phyloP scores from a whole-genome alignment of 495 filamentous ascomycete species.

The Aspergillus wentii region DNA sequence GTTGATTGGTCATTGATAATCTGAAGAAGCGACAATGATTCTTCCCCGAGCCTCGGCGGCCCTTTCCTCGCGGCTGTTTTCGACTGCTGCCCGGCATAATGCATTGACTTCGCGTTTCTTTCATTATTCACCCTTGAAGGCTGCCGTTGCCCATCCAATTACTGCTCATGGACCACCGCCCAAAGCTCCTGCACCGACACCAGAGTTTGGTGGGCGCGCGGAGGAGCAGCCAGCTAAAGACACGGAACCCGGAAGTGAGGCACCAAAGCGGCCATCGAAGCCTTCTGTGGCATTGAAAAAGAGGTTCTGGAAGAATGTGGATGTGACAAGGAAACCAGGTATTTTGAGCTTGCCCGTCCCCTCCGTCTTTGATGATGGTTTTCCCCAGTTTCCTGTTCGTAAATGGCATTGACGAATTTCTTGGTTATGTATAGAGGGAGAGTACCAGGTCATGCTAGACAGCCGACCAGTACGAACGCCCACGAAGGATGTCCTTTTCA shows the following conservation, averaged over 20 bases:
- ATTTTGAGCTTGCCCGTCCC: slow-evolving; percentile 42
- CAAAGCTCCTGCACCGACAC: slow-evolving; percentile 58
- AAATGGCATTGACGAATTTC: slow-evolving; percentile 1
- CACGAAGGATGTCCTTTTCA: slow-evolving; percentile 60
- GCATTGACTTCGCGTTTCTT: slow-evolving; percentile 31
- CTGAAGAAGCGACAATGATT: slow-evolving; percentile 15
- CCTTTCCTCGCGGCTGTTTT: slow-evolving; percentile 16
- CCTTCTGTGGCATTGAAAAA: slow-evolving; percentile 50
- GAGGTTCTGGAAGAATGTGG: slow-evolving; percentile 81
- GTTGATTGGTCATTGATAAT: too few relatives aligned
- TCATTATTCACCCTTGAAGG: slow-evolving; percentile 45
- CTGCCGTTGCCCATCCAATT: slow-evolving; percentile 60
- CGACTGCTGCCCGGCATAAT: slow-evolving; percentile 10
- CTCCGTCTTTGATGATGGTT: too few relatives aligned
- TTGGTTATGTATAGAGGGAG: slow-evolving; percentile 39
- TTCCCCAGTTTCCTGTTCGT: slow-evolving; percentile 1
- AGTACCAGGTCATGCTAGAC: slow-evolving; percentile 73
- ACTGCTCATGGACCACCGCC: slow-evolving; percentile 85
- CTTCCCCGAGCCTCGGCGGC: slow-evolving; percentile 18
- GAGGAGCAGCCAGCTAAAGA: slow-evolving; percentile 51
- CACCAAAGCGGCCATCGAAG: slow-evolving; percentile 30
- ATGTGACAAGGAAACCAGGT: slow-evolving; percentile 49
- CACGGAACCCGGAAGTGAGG: slow-evolving; percentile 41
- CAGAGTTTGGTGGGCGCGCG: slow-evolving; percentile 46
- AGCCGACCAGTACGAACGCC: slow-evolving; percentile 73